These are phyloP conservation scores for Blakeslea trispora DNA, from an alignment of 371 early-diverging fungal species.

Conservation along the genomic window DNA sequence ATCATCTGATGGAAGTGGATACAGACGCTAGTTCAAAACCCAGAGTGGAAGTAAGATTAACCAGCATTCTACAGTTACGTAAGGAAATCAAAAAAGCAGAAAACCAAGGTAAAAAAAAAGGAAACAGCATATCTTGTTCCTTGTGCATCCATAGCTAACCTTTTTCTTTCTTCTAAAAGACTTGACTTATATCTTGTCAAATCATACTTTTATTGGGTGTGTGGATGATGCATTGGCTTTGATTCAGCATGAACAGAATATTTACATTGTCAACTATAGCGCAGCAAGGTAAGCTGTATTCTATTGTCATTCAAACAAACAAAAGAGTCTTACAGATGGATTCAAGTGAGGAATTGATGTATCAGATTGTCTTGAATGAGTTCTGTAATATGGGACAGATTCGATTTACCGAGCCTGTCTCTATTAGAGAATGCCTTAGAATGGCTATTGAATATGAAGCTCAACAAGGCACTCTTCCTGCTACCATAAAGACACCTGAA, in stretches of 20 bases:
- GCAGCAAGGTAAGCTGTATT: conserved; percentile 62
- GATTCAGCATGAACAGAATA: conserved; percentile 79
- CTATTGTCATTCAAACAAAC: conserved; percentile 1
- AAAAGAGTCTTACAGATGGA: no score
- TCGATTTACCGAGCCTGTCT: conserved; percentile 58
- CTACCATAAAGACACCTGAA: conserved; percentile 43
- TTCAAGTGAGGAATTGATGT: conserved; percentile 86
- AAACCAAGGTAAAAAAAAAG: conserved; percentile 52
- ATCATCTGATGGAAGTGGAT: conserved; percentile 1
- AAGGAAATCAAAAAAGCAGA: conserved; percentile 65
- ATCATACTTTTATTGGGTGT: conserved; percentile 90
- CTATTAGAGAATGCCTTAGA: conserved; percentile 66
- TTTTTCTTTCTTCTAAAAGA: conserved; percentile 33
- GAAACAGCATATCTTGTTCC: no score
- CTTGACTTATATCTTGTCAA: conserved; percentile 69
- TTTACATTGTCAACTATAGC: conserved; percentile 81
- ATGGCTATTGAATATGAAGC: conserved; percentile 63
- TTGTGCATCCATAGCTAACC: no score
- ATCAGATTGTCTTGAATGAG: conserved; percentile 78
- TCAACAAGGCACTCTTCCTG: conserved; percentile 18
- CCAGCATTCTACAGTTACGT: conserved; percentile 75
- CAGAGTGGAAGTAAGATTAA: conserved; percentile 71
- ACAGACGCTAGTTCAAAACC: conserved; percentile 19
- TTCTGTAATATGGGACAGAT: conserved; percentile 87
- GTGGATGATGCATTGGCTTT: conserved; percentile 75